Evolutionary conservation across 1,284 basidiomycete genomes (phyloP), one percentile per base, ranked within the genome.

Genomic region (Macrocybe sp.): DNA sequence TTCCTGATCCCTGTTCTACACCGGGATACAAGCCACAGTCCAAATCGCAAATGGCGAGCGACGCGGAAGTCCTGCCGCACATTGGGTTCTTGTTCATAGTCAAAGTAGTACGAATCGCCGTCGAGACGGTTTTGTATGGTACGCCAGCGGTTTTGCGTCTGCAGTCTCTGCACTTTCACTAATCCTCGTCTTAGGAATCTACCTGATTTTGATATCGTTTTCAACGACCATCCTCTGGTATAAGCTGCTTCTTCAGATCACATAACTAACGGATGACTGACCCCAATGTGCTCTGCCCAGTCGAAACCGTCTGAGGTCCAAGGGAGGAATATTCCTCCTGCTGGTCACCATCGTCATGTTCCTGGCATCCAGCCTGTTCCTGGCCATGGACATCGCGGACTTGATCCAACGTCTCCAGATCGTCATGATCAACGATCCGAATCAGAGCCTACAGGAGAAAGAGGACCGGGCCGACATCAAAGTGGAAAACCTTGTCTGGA

Each of bases 401-500:
- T 52, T 60, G 28, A 51, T 60, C n/a, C 36, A 45, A 41, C 54
- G 58, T 9, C 54, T 59, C 28, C 58, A 63, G 42, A 51, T 60
- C 38, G 52, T 60, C 16, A 37, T 64, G 37, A 41, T 61, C 42
- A 51, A 57, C 28, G 39, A 59, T 36, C 48, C 57, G 10, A 57
- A 53, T 4, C 42, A 53, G 16, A 32, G 40, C 14, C 46, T 56
- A 0, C 52, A 57, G 28, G 47, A 46, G 33, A 60, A 59, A 36
- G 28, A 58, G 9, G 49, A 55, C 32, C 40, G 48, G 30, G 60
- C 59, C 4, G 50, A 64, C 44, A 52, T 54, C 3, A 48, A 47
- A 33, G 43, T 60, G 8, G 55, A 61, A 29, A 51, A 44, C 40
- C 52, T 59, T 29, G 53, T 58, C 29, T 64, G 62, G 62, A 57